phyloP scores from a whole-genome alignment of 371 early-diverging fungal genomes.

The Apophysomyces sp. region DNA sequence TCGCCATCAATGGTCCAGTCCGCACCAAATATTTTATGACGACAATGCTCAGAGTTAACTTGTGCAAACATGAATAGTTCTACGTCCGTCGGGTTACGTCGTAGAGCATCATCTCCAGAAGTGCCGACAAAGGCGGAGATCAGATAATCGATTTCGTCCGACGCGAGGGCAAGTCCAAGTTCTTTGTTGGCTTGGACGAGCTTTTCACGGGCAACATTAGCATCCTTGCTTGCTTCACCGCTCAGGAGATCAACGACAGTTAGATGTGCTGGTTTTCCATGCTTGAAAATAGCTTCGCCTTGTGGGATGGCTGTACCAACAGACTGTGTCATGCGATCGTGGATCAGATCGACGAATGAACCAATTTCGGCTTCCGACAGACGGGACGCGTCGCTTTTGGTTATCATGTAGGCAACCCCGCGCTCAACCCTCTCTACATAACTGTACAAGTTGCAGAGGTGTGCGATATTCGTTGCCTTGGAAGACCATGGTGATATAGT shows the following conservation, averaged over 20 bases:
- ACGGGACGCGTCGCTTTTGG: constrained; percentile 29
- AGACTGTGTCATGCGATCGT: constrained; percentile 95
- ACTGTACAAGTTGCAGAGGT: constrained; percentile 76
- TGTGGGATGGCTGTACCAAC: constrained; percentile 62
- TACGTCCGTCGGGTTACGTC: constrained; percentile 94
- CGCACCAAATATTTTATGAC: constrained; percentile 97
- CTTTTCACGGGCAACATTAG: constrained; percentile 58
- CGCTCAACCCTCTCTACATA: constrained; percentile 86
- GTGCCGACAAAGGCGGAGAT: constrained; percentile 80
- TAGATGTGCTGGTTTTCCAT: constrained; percentile 75
- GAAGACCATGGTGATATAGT: constrained; percentile 99
- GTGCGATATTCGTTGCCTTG: constrained; percentile 96
- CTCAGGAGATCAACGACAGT: constrained; percentile 66
- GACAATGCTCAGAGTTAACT: constrained; percentile 98
- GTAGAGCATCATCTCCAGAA: constrained; percentile 43
- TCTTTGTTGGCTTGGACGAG: constrained; percentile 80
- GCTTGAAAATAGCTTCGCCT: constrained; percentile 70
- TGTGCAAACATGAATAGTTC: constrained; percentile 99
- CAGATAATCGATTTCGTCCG: constrained; percentile 94
- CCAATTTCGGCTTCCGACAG: constrained; percentile 36
- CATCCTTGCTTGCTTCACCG: constrained; percentile 24
- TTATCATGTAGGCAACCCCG: constrained; percentile 70
- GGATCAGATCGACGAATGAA: constrained; percentile 58
- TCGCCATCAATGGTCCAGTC: constrained; percentile 93
- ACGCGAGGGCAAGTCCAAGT: constrained; percentile 90